Conservation (phyloP, 495 filamentous ascomycete species). For the Baudoinia panamericana region DNA sequence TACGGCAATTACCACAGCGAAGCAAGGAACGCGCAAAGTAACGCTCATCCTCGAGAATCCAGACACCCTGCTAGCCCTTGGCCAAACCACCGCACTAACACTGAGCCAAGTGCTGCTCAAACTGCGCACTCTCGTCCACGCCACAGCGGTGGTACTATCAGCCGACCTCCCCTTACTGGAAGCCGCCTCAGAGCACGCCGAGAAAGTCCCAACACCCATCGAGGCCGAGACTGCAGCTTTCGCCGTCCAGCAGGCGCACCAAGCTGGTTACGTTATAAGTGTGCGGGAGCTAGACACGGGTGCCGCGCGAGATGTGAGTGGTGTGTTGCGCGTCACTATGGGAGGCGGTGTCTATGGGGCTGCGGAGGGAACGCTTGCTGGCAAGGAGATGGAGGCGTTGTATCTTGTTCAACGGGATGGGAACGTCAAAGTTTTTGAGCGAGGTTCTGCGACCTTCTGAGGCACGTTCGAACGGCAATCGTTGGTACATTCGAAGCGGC, state of each 20-base stretch:
- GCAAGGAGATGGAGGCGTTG: slow-evolving; percentile 51
- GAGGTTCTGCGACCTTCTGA: slow-evolving; percentile 5
- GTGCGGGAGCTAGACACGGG: slow-evolving; percentile 70
- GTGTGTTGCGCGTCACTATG: slow-evolving; percentile 64
- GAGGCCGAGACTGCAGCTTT: slow-evolving; percentile 35
- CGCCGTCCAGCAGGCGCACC: slow-evolving; percentile 47
- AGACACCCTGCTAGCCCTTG: slow-evolving; percentile 33
- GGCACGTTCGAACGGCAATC: background rate
- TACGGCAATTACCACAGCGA: background rate
- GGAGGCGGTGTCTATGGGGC: slow-evolving; percentile 27
- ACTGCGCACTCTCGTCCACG: slow-evolving; percentile 23
- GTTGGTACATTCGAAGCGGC: too few species aligned
- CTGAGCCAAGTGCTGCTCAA: slow-evolving; percentile 3
- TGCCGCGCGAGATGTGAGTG: slow-evolving; percentile 77
- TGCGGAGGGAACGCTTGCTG: slow-evolving; percentile 21
- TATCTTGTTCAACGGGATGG: slow-evolving; percentile 70
- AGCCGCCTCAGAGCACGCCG: slow-evolving; percentile 7
- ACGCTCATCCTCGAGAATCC: slow-evolving; percentile 40
- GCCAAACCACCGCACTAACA: slow-evolving; percentile 5
- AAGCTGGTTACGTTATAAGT: slow-evolving; percentile 54
- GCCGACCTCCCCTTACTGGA: slow-evolving; percentile 45
- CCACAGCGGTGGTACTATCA: slow-evolving; percentile 52
- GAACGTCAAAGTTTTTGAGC: slow-evolving; percentile 29
- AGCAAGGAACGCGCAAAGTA: slow-evolving; percentile 3
- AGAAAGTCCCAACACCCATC: slow-evolving; percentile 42